phyloP scores from a whole-genome alignment of 164 flowering plant genomes.

The Annona cherimola region DNA sequence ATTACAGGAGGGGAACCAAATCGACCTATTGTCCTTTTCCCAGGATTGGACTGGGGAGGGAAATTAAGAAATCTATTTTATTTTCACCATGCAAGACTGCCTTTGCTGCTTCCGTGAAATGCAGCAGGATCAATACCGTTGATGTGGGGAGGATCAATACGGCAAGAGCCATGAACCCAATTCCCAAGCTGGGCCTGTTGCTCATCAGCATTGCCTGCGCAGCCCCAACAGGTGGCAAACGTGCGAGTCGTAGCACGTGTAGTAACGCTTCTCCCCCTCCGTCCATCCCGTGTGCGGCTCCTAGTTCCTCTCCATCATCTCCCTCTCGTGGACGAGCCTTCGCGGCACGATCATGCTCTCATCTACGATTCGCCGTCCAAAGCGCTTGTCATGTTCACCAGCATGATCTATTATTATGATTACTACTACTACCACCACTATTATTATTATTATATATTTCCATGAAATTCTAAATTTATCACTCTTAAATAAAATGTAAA shows the following conservation, averaged over 20 bases:
- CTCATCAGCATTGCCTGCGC: constrained; percentile 49
- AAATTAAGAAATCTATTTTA: no score
- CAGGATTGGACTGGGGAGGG: no score
- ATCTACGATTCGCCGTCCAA: constrained; percentile 28
- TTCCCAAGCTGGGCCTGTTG: constrained; percentile 47
- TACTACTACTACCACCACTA: no score
- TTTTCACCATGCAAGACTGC: background rate
- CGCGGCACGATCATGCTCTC: constrained; percentile 26
- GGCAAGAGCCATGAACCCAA: constrained; percentile 29
- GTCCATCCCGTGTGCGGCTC: constrained; percentile 48
- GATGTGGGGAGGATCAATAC: constrained; percentile 33
- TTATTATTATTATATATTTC: no score
- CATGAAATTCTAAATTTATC: no score
- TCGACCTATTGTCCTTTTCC: no score
- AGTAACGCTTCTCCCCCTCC: constrained; percentile 55
- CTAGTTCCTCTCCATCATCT: constrained; percentile 36
- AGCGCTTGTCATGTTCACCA: background rate
- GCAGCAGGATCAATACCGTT: constrained; percentile 12
- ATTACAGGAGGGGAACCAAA: no score
- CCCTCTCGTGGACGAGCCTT: constrained; percentile 41
- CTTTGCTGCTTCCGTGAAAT: constrained; percentile 18
- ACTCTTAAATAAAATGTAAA: no score
- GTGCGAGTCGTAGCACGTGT: constrained; percentile 24
- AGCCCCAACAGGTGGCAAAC: constrained; percentile 37
- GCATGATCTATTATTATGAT: no score